Conservation (phyloP, 257 asterid genomes). For the Ballota nigra region DNA sequence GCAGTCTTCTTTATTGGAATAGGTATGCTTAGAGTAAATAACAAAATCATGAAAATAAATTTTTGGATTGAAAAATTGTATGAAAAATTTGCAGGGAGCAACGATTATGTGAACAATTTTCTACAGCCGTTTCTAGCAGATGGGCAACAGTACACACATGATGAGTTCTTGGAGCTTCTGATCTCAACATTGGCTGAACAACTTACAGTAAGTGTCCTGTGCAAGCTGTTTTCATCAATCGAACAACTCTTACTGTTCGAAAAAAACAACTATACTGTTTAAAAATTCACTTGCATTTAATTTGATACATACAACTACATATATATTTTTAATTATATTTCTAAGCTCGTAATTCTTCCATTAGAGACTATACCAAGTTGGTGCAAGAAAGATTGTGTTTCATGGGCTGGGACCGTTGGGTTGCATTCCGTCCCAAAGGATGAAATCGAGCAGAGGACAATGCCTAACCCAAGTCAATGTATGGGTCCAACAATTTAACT, state of each 20-base stretch:
- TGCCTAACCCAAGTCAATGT: constrained; percentile 66
- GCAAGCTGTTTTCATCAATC: too few species aligned
- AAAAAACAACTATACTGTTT: too few species aligned
- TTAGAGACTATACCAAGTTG: constrained; percentile 61
- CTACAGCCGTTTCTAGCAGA: constrained; percentile 72
- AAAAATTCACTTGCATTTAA: too few species aligned
- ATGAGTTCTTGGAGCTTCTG: constrained; percentile 54
- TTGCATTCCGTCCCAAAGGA: constrained; percentile 82
- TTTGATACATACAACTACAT: too few species aligned
- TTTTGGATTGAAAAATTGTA: background rate
- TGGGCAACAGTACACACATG: constrained; percentile 65
- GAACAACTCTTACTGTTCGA: too few species aligned
- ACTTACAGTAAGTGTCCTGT: constrained; percentile 1
- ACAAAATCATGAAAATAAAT: background rate
- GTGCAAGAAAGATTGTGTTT: constrained; percentile 72
- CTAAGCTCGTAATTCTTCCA: background rate
- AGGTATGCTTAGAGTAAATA: constrained; percentile 31
- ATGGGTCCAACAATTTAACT: constrained; percentile 67
- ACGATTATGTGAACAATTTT: constrained; percentile 77
- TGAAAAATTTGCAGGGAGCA: constrained; percentile 57
- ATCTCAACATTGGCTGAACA: constrained; percentile 59
- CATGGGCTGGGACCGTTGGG: constrained; percentile 78
- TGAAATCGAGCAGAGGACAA: constrained; percentile 45
- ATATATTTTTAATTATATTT: too few species aligned
- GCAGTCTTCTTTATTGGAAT: constrained; percentile 66